Base-by-base conservation (phyloP, 2,329 filamentous ascomycete species). In the Fusarium nodosum region DNA sequence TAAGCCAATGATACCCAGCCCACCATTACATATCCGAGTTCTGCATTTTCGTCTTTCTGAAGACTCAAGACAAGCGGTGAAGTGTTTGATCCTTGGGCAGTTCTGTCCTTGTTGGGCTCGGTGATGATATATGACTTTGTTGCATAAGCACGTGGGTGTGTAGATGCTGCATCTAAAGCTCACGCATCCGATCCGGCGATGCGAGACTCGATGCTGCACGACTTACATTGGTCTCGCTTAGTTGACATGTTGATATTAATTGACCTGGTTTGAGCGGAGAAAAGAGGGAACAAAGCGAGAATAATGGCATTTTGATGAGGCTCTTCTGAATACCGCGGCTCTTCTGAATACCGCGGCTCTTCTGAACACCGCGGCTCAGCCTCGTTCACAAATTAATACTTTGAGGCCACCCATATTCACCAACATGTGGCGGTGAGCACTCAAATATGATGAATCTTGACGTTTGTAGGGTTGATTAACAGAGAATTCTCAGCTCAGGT, bases 361-460 rank as follows among this genome's bases (percentile, higher is more conserved):
- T 33, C 8, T 7, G n/a, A 33, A 26, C 10, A 15, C 16, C 16
- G 1, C 11, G 6, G 42, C 41, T 60, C 54, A 65, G 62, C 62
- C 60, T 65, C 18, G 60, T 38, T 31, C 9, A 3, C 20, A 34
- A 18, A 22, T 6, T 7, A 20, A 15, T 20, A 18, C 31, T 28
- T 44, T 65, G 62, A 65, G 62, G 62, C 62, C 62, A 48, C 54
- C 59, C 62, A 60, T 38, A 22, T 31, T 36, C 18, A 30, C 20
- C 15, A 38, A 62, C 6, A 13, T 8, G 33, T 51, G 20, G 62
- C 54, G 62, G 62, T 65, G 60, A 60, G 42, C 5, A 16, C 13
- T 48, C 10, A 22, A 2, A 58, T 26, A 28, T 26, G 15, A 42
- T n/a, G n/a, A 20, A 42, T 30, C 24, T 24, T 39, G 47, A 45